A percentile compares a stretch with the other conserved stretches of the same genome.
These are phyloP conservation scores for Daldinia childiae DNA, from an alignment of 495 filamentous ascomycete genomes.

Conservation along the genomic window DNA sequence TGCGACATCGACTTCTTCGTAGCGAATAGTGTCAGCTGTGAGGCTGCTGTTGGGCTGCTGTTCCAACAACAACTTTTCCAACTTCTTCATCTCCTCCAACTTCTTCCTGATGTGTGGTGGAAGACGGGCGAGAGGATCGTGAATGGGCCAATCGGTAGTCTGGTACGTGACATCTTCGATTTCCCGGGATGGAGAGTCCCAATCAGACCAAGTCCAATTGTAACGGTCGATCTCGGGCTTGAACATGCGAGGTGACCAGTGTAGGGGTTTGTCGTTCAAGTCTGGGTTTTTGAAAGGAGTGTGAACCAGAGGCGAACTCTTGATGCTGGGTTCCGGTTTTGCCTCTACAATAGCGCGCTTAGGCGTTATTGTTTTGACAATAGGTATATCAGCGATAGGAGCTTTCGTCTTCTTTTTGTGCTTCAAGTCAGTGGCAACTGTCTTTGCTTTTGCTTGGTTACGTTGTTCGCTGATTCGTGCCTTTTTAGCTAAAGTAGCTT, in stretches of 20 bases:
- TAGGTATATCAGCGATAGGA: background rate
- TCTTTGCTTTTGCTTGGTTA: conserved; percentile 4
- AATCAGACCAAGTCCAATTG: conserved; percentile 39
- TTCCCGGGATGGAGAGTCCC: conserved; percentile 36
- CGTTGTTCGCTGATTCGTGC: background rate
- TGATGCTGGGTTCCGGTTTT: conserved; percentile 3
- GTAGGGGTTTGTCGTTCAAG: conserved; percentile 26
- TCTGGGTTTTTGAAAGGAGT: conserved; percentile 33
- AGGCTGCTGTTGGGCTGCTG: background rate
- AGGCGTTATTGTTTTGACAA: background rate
- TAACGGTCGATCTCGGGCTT: conserved; percentile 31
- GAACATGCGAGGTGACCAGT: conserved; percentile 40
- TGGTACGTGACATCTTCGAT: conserved; percentile 34
- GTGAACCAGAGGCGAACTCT: background rate
- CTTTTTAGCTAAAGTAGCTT: conserved; percentile 1
- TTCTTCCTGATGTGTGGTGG: conserved; percentile 10
- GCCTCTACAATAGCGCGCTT: conserved; percentile 11
- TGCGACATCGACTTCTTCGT: conserved; percentile 15
- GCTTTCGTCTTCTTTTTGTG: background rate
- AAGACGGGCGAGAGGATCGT: conserved; percentile 10
- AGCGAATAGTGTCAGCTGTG: conserved; percentile 18
- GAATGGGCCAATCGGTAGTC: conserved; percentile 13
- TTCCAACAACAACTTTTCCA: conserved; percentile 2
- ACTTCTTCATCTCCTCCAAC: conserved; percentile 12
- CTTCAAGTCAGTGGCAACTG: background rate